Evolutionary conservation across 176 grass and related monocot genomes (phyloP), one percentile per base, ranked within the genome.

Genomic region (Puccinellia tenuiflora): DNA sequence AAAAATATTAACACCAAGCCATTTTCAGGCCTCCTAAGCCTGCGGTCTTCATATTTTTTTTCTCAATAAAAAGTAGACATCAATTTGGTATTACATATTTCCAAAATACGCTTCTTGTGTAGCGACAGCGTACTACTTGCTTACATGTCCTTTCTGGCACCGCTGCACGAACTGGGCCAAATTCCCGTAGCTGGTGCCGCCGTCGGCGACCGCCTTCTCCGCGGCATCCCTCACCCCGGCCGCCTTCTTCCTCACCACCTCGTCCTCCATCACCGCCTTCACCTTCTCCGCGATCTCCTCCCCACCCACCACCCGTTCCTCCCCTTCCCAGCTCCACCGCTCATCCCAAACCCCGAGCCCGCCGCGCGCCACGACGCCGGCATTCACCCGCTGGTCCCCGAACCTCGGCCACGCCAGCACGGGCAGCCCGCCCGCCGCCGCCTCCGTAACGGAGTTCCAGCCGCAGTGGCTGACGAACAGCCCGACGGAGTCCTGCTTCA

Each of bases 381-480:
- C 83, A 65, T 91, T 97, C 69, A 97, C 75, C 8, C 95, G 73
- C 67, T 97, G 95, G 47, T 97, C 92, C 1, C 81, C 95, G 18
- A 46, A 10, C n/a, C 71, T 47, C 9, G 95, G 86, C 95, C 92
- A 94, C 10, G 86, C 92, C 53, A 97, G 45, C 47, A 97, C 59
- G 9, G 79, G 82, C 24, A 94, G 63, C 20, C 95, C 90, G n/a
- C 45, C 26, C 10, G 57, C 7, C 0, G 88, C 90, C 3, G 90
- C 88, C 81, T 97, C 95, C 0, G 84, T 86, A 20, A 94, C 90
- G 4, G 90, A 97, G 82, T 97, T 94, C 95, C 92, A 94, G 1
- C 95, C 90, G 48, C 88, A 91, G 61, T 97, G 95, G 86, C 92
- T 97, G 2, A 97, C 3, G 29, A 94, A 97, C 14, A 93, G 81